phyloP scores from a whole-genome alignment of 305 asterid species.

The Petunia hybrid region DNA sequence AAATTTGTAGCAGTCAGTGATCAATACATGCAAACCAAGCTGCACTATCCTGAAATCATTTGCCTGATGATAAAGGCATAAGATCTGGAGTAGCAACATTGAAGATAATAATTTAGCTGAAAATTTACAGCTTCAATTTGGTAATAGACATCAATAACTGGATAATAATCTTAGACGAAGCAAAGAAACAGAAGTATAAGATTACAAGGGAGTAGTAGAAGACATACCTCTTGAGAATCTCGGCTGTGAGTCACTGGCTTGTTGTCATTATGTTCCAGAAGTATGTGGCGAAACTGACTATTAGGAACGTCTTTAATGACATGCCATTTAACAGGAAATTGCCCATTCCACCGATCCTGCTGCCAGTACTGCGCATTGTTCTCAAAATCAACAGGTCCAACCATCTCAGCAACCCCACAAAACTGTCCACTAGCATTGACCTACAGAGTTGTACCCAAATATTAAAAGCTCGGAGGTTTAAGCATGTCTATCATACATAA shows the following conservation, averaged over 20 bases:
- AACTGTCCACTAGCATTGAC: conserved; percentile 99
- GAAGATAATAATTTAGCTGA: conserved; percentile 22
- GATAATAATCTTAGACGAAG: not conserved
- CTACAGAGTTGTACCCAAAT: conserved; percentile 44
- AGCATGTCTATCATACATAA: conserved; percentile 26
- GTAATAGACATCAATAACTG: not conserved
- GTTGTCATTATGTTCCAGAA: conserved; percentile 94
- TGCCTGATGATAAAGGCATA: conserved; percentile 4
- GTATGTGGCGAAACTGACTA: conserved; percentile 90
- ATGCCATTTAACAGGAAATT: conserved; percentile 97
- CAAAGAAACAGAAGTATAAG: conserved; percentile 2
- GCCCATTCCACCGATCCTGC: conserved; percentile 99
- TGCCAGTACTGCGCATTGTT: conserved; percentile 98
- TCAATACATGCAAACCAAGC: not conserved
- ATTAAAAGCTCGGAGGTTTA: conserved; percentile 18
- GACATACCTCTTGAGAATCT: conserved; percentile 93
- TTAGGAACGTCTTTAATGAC: conserved; percentile 94
- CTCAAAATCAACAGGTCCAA: conserved; percentile 92
- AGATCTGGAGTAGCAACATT: conserved; percentile 27
- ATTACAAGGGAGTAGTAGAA: conserved; percentile 26
- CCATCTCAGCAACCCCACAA: conserved; percentile 99
- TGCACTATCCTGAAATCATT: conserved; percentile 9
- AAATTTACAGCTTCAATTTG: conserved; percentile 13
- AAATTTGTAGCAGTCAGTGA: conserved; percentile 24
- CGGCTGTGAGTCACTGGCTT: conserved; percentile 99